phyloP scores from a whole-genome alignment of 495 filamentous ascomycete genomes.

The Aspergillus nidulans region DNA sequence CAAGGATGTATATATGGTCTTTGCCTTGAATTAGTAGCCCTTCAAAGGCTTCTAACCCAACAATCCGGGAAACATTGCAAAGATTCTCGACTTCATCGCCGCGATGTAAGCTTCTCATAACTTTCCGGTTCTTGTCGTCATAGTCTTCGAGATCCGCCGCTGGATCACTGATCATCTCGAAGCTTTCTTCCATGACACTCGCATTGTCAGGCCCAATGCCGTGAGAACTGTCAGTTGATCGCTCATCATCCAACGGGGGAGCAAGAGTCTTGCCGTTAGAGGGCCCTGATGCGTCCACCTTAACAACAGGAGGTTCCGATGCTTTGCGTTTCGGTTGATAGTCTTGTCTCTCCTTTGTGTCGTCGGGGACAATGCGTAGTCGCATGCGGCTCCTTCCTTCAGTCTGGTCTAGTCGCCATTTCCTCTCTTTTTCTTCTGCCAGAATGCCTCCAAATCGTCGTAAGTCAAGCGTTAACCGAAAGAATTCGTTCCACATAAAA shows the following conservation, averaged over 20 bases:
- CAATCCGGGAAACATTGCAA: constrained; percentile 89
- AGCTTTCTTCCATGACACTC: constrained; percentile 70
- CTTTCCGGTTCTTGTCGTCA: constrained; percentile 96
- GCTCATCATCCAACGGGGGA: constrained; percentile 23
- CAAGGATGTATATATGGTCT: constrained; percentile 85
- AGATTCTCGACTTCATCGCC: constrained; percentile 91
- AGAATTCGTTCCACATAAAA: constrained; percentile 69
- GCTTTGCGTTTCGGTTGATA: constrained; percentile 82
- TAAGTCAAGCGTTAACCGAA: constrained; percentile 68
- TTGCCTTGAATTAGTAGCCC: constrained; percentile 93
- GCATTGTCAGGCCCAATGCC: constrained; percentile 42
- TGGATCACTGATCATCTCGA: constrained; percentile 88
- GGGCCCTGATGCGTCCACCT: constrained; percentile 33
- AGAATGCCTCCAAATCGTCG: constrained; percentile 74
- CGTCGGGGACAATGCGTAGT: constrained; percentile 74
- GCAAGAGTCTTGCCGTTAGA: constrained; percentile 30
- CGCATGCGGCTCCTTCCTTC: constrained; percentile 96
- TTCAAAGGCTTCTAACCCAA: constrained; percentile 87
- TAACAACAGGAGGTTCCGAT: constrained; percentile 41
- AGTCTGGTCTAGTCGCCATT: constrained; percentile 91
- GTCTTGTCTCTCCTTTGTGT: constrained; percentile 59
- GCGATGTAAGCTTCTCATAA: constrained; percentile 88
- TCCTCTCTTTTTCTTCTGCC: constrained; percentile 56
- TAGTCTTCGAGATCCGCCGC: constrained; percentile 78
- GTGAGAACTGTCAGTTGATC: constrained; percentile 22